Conservation (phyloP, 2,329 filamentous ascomycete species). For the Aspergillus ibericus region DNA sequence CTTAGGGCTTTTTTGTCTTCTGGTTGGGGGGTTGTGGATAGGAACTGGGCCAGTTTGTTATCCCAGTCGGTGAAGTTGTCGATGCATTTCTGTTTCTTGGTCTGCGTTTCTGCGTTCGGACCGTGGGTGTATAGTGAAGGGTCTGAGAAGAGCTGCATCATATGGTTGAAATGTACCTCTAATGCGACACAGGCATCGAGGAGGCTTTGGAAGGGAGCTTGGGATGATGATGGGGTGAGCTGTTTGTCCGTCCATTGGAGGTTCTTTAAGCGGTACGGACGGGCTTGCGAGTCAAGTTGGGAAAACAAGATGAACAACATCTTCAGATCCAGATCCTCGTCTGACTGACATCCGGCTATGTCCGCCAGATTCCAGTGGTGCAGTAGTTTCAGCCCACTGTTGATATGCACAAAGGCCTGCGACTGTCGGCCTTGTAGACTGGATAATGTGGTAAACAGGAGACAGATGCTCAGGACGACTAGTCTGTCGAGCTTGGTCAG, state of each 20-base stretch:
- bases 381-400: slow-evolving; percentile 2
- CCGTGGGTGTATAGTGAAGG: background rate
- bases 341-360: background rate
- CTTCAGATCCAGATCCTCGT: background rate
- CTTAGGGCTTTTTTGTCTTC: background rate
- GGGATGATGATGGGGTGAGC: background rate
- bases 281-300: slow-evolving; percentile 5
- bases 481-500: background rate
- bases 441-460: slow-evolving; percentile 3
- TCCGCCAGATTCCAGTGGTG: slow-evolving; percentile 1
- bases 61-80: background rate
- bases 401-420: slow-evolving; percentile 12
- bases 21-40: background rate
- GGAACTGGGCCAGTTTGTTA: background rate
- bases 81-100: background rate
- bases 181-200: background rate
- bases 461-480: slow-evolving; percentile 1
- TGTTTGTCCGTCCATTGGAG: background rate
- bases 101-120: background rate
- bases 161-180: background rate
- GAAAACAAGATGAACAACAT: background rate
- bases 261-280: background rate
- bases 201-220: background rate
- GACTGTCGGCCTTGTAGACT: slow-evolving; percentile 2
- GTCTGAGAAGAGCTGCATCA: background rate